phyloP scores from a whole-genome alignment of 768 basidiomycete genomes.

The Trametes villosa region DNA sequence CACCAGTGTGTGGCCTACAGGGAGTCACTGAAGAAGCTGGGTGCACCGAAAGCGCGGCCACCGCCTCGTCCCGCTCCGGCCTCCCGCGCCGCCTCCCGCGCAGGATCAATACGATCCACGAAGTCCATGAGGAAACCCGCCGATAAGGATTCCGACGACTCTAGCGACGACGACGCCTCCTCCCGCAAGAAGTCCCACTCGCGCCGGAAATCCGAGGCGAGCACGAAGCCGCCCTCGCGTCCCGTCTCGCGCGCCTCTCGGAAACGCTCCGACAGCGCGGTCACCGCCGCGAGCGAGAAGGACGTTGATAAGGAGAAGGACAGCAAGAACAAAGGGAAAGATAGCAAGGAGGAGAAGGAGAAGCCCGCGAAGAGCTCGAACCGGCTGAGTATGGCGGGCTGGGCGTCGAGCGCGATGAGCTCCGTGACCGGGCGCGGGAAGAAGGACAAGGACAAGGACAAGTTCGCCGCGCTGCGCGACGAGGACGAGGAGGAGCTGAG shows the following conservation, averaged over 20 bases:
- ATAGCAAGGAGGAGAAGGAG: not conserved
- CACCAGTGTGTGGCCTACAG: not conserved
- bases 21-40: slow-evolving; percentile 19
- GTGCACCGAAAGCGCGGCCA: slow-evolving; percentile 12
- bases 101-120: slow-evolving; percentile 39
- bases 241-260: slow-evolving; percentile 63
- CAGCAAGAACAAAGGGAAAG: slow-evolving; percentile 25
- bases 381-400: slow-evolving; percentile 56
- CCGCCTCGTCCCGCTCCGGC: slow-evolving; percentile 21
- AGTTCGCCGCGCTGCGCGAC: slow-evolving; percentile 60
- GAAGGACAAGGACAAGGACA: slow-evolving; percentile 59
- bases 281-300: slow-evolving; percentile 41
- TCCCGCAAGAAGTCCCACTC: slow-evolving; percentile 30
- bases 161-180: slow-evolving; percentile 17
- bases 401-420: slow-evolving; percentile 70
- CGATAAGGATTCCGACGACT: slow-evolving; percentile 11
- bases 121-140: slow-evolving; percentile 31
- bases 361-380: slow-evolving; percentile 39
- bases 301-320: slow-evolving; percentile 42
- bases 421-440: slow-evolving; percentile 60
- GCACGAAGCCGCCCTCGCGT: slow-evolving; percentile 53
- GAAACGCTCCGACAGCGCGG: slow-evolving; percentile 64
- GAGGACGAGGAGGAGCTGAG: slow-evolving; percentile 43
- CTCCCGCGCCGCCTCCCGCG: slow-evolving; percentile 38
- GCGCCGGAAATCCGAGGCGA: slow-evolving; percentile 48